Evolutionary conservation across 345 rosid genomes (phyloP), one percentile per base, ranked within the genome.

Genomic region (Erucastrum elatum): DNA sequence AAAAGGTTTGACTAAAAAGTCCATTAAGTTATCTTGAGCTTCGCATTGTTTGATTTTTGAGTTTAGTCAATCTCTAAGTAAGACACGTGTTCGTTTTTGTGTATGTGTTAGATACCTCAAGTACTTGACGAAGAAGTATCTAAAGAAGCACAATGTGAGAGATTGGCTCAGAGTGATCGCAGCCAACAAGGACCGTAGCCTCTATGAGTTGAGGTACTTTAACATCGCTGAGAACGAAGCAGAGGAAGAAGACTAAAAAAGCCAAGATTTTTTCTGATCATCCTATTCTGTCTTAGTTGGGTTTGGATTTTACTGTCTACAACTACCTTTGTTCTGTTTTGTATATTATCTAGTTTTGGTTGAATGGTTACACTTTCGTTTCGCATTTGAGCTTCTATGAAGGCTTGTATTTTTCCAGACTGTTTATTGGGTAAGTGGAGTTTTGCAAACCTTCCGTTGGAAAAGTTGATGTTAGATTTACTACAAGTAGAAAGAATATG

Each of bases 81-180:
- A 26, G 4, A 4, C 3, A 4, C 3, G 29, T 39, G 0, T n/a
- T 66, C 15, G 66, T 65, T 6, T 11, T 53, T 6, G 7, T 66
- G 0, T 29, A n/a, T 15, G 0, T 59, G 60, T 56, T 56, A 93
- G 98, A 77, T 93, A 93, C 75, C 83, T 93, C 3, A 93, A 93
- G 80, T 93, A 91, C 77, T 83, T 93, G 87, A 91, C 97, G 1
- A 93, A 93, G 90, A 93, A 90, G 82, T 91, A 91, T 77, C 72
- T 93, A 84, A 93, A 93, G 90, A 93, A 93, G 77, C 98, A 93
- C 73, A 93, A 91, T 5, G 98, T 93, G 33, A 73, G 98, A 68
- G 98, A 93, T 64, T 93, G 98, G 98, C 98, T 93, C 66, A 87
- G 97, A 0, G 97, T 90, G 67, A 90, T 92, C 69, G 87, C 97